These are phyloP conservation scores for Pichia scutulata DNA, from an alignment of 805 yeast species.

Conservation along the genomic window DNA sequence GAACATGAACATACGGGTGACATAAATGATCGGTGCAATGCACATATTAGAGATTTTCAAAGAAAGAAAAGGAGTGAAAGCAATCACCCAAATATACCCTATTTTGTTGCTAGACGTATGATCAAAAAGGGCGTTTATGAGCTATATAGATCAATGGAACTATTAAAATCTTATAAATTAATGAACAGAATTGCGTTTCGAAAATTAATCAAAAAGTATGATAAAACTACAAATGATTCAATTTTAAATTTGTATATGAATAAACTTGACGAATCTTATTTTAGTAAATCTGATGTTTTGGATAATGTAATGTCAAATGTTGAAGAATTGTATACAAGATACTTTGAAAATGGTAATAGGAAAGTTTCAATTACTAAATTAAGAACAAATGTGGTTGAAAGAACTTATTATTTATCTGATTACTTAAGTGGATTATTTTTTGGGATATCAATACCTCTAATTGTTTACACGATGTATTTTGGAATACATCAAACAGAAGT, in stretches of 20 bases:
- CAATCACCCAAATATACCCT: slow-evolving; percentile 35
- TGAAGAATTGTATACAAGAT: slow-evolving; percentile 59
- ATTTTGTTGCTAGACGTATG: slow-evolving; percentile 57
- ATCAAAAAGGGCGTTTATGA: slow-evolving; percentile 63
- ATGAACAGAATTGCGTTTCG: slow-evolving; percentile 84
- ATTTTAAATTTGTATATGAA: slow-evolving; percentile 44
- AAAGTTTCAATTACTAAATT: slow-evolving; percentile 67
- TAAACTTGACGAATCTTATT: slow-evolving; percentile 49
- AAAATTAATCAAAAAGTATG: slow-evolving; percentile 84
- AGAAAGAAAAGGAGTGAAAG: slow-evolving; percentile 15
- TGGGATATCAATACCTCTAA: slow-evolving; percentile 66
- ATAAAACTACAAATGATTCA: slow-evolving; percentile 52
- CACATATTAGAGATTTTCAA: slow-evolving; percentile 43
- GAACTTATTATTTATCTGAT: slow-evolving; percentile 37
- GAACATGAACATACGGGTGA: neutral
- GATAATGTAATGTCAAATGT: slow-evolving; percentile 55
- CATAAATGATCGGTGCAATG: slow-evolving; percentile 22
- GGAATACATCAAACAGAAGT: slow-evolving; percentile 31
- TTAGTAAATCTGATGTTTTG: slow-evolving; percentile 55
- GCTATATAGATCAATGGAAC: slow-evolving; percentile 64
- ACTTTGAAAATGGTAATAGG: slow-evolving; percentile 64
- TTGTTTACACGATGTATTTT: slow-evolving; percentile 47
- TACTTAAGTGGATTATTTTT: slow-evolving; percentile 59
- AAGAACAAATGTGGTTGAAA: slow-evolving; percentile 36
- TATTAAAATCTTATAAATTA: slow-evolving; percentile 61